Percentiles rank a stretch among this genome's conserved stretches.
Conservation (phyloP, 2,329 filamentous ascomycete species). For the Hymenoscyphus linearis region DNA sequence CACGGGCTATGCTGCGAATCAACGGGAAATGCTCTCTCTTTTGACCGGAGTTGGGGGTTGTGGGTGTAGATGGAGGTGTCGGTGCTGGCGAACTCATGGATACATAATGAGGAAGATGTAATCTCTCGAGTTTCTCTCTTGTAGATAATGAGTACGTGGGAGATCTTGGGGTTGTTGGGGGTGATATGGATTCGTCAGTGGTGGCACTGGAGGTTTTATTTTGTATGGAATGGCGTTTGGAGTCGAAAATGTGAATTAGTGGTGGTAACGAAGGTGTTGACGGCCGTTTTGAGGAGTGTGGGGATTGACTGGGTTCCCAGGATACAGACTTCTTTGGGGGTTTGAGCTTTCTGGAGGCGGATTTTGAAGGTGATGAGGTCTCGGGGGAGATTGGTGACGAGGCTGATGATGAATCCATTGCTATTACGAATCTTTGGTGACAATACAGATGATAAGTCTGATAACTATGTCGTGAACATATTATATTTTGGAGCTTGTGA, state of each 20-base stretch:
- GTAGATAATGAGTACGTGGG: not conserved
- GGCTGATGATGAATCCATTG: not conserved
- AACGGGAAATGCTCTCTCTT: constrained; percentile 2
- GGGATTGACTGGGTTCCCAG: not conserved
- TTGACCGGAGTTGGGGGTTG: not conserved
- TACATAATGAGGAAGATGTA: not conserved
- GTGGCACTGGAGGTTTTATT: not conserved
- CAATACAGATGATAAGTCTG: not conserved
- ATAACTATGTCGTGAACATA: not conserved
- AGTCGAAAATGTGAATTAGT: not conserved
- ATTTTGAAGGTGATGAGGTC: not conserved
- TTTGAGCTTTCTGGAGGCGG: not conserved
- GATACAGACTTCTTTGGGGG: not conserved
- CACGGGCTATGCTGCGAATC: not conserved
- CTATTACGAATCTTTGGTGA: not conserved
- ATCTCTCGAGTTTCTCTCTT: not conserved
- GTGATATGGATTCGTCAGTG: not conserved
- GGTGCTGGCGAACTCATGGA: not conserved
- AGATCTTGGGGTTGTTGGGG: not conserved
- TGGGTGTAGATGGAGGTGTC: not conserved
- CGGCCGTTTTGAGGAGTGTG: not conserved
- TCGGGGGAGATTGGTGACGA: not conserved
- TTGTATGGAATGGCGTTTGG: not conserved
- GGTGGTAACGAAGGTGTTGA: not conserved
- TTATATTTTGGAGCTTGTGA: not conserved